Evolutionary conservation across 2,329 filamentous ascomycete species (phyloP).

Genomic region (Fusarium fracticaudum): DNA sequence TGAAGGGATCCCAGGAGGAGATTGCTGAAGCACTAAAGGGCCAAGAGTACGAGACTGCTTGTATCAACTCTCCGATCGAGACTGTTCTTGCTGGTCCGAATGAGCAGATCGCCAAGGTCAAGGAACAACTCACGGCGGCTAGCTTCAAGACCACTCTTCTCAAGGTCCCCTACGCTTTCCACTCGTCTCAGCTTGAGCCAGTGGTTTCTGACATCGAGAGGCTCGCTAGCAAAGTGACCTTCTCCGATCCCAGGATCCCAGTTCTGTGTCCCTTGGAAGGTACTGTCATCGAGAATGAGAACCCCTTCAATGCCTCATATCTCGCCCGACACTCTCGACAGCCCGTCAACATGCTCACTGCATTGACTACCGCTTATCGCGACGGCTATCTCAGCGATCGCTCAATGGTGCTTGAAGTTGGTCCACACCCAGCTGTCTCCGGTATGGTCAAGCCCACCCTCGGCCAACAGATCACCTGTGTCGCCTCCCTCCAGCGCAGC

Average conservation of each 20-base stretch:
- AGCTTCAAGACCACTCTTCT: slow-evolving; percentile 47
- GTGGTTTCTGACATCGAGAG: slow-evolving; percentile 60
- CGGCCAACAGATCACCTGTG: slow-evolving; percentile 14
- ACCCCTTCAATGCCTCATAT: slow-evolving; percentile 20
- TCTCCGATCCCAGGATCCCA: neutral
- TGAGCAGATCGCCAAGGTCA: slow-evolving; percentile 11
- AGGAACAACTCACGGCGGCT: slow-evolving; percentile 7
- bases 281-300: neutral
- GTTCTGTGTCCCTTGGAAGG: slow-evolving; percentile 29
- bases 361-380: slow-evolving; percentile 4
- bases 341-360: slow-evolving; percentile 27
- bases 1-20: slow-evolving; percentile 36
- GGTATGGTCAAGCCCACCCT: slow-evolving; percentile 33
- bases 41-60: slow-evolving; percentile 55
- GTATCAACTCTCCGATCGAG: slow-evolving; percentile 71
- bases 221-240: slow-evolving; percentile 6
- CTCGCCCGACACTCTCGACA: slow-evolving; percentile 26
- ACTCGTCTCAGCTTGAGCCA: slow-evolving; percentile 50
- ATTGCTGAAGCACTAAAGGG: slow-evolving; percentile 6
- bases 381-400: slow-evolving; percentile 1
- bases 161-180: slow-evolving; percentile 50
- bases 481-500: slow-evolving; percentile 25
- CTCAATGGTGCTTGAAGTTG: slow-evolving; percentile 29
- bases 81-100: slow-evolving; percentile 57
- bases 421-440: slow-evolving; percentile 30